Conservation (phyloP, 495 filamentous ascomycete genomes). For the Pseudoneurospora amorphoporcata region DNA sequence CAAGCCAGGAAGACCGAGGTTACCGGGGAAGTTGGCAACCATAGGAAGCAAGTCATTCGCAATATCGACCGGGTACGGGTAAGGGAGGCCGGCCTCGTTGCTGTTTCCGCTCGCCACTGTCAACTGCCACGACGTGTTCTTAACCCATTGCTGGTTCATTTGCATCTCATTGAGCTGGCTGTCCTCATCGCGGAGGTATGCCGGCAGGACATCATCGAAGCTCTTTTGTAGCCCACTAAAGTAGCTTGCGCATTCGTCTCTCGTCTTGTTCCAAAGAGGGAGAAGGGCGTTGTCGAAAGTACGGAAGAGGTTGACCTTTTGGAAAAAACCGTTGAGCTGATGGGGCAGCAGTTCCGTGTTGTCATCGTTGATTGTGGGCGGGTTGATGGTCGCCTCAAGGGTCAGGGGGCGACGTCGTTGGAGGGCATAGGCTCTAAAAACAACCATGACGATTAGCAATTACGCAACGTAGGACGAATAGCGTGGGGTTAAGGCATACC, state of each 20-base stretch:
- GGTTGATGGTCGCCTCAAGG: constrained; percentile 48
- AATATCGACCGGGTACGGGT: constrained; percentile 61
- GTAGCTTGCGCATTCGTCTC: constrained; percentile 46
- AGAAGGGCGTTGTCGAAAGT: constrained; percentile 64
- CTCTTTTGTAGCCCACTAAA: constrained; percentile 54
- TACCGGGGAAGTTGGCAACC: constrained; percentile 60
- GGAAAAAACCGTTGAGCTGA: constrained; percentile 50
- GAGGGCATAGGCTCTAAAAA: constrained; percentile 55
- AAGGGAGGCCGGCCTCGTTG: constrained; percentile 49
- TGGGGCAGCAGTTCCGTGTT: constrained; percentile 44
- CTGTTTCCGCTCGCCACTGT: constrained; percentile 33
- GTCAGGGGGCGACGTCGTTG: constrained; percentile 59
- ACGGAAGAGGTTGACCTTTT: constrained; percentile 56
- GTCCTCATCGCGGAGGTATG: constrained; percentile 52
- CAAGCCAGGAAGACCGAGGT: constrained; percentile 47
- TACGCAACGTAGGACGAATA: not conserved
- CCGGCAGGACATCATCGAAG: constrained; percentile 52
- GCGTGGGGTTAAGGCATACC: constrained; percentile 32
- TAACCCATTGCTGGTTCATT: constrained; percentile 74
- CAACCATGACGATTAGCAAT: constrained; percentile 8
- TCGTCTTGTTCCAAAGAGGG: constrained; percentile 62
- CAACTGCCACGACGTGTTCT: constrained; percentile 70
- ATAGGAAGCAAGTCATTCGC: constrained; percentile 57
- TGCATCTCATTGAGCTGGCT: constrained; percentile 60
- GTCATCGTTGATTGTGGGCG: constrained; percentile 52